Evolutionary conservation across 2,329 filamentous ascomycete genomes (phyloP), one percentile per base, ranked within the genome.

Genomic region (Triangularia setosa): DNA sequence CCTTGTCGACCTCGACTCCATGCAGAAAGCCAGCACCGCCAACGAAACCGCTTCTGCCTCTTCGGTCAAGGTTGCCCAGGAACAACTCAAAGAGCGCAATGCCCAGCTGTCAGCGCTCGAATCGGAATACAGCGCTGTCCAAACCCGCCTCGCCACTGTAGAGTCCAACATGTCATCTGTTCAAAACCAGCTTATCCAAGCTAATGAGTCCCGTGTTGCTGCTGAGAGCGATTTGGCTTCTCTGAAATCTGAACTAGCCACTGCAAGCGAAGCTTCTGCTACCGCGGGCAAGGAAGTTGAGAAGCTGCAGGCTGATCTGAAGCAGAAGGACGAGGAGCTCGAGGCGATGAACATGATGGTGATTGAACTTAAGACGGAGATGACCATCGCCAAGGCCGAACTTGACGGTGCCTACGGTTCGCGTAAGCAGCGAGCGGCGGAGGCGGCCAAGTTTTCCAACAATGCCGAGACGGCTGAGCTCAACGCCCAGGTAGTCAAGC

Each of bases 321-420:
- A 79, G 70, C 77, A 78, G 66, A 83, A 81, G 75, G 81, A 84
- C 61, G 77, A 79, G 56, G 81, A 84, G 66, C 71, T 84, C 35
- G 82, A 84, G 59, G 75, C 76, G 62, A 76, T 84, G 61, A 83
- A 83, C 73, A 76, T 80, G 71, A 79, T 80, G 71, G 73, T 86
- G 62, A 81, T 83, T 33, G 84, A 87, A 75, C 79, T 85, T 72
- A 87, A 87, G 79, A 87, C 84, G 61, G 85, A 87, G 70, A 78
- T 86, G 65, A 86, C 84, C 55, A 81, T 87, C 70, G 83, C 84
- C 59, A 83, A 84, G 71, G 85, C 85, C 18, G 85, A 88, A 74
- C 80, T 88, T 28, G 85, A 88, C 67, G 84, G 84, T 63, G 85
- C 85, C 25, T 87, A 87, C 72, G 85, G 85, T 64, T 81, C 82